A percentile compares a stretch with the other conserved stretches of the same genome.
These are phyloP conservation scores for Leptomonas pyrrhocoris DNA, from an alignment of 208 protist species.

Conservation along the genomic window DNA sequence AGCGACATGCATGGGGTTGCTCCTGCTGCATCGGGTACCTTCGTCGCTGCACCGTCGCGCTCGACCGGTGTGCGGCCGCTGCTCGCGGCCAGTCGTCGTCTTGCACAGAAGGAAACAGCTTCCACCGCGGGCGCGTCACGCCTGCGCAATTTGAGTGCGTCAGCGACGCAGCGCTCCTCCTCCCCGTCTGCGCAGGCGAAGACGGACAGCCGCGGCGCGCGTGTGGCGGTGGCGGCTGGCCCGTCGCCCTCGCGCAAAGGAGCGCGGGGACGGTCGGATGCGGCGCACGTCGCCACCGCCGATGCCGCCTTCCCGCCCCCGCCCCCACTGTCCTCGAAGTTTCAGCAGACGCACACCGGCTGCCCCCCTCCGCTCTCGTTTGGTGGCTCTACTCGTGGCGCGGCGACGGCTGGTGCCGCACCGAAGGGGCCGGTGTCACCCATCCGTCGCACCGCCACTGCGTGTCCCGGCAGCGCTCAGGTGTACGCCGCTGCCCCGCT, in stretches of 20 bases:
- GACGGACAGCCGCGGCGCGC: conserved; percentile 10
- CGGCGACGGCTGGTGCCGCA: not conserved
- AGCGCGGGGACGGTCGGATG: not conserved
- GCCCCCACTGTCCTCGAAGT: conserved; percentile 7
- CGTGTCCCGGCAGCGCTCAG: conserved; percentile 27
- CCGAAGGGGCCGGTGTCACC: conserved; percentile 28
- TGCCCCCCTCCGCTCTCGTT: conserved; percentile 25
- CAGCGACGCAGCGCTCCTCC: not conserved
- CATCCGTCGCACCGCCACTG: conserved; percentile 34
- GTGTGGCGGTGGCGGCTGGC: not conserved
- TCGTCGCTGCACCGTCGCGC: conserved; percentile 12
- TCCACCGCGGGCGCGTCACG: not conserved
- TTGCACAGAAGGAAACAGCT: not conserved
- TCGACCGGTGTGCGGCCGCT: conserved; percentile 16
- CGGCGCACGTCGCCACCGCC: not conserved
- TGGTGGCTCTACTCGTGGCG: not conserved
- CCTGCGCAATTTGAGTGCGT: not conserved
- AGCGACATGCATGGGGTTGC: not conserved
- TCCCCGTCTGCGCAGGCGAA: not conserved
- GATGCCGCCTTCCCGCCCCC: not conserved
- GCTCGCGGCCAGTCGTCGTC: conserved; percentile 1
- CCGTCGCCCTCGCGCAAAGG: conserved; percentile 9
- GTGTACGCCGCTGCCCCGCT: conserved; percentile 9
- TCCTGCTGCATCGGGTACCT: not conserved
- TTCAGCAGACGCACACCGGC: conserved; percentile 31